Conservation (phyloP, 2,329 filamentous ascomycete species). For the Dactylellina cionopaga region DNA sequence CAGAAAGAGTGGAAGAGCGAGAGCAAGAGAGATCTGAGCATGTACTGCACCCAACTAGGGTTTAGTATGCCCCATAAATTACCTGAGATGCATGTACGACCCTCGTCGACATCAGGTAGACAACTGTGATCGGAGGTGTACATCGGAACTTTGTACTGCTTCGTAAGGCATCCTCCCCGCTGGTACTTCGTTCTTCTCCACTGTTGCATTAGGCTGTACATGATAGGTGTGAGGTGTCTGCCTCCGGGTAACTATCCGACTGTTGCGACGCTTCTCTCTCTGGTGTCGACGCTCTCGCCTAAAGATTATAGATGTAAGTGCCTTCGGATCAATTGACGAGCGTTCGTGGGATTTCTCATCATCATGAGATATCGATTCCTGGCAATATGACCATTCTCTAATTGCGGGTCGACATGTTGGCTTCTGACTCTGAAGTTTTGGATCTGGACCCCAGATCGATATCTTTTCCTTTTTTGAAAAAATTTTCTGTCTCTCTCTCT, state of each 20-base stretch:
- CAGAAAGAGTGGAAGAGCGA: no score
- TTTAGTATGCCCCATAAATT: slow-evolving; percentile 28
- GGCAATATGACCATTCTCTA: slow-evolving; percentile 1
- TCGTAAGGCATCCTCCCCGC: slow-evolving; percentile 43
- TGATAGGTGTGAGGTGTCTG: slow-evolving; percentile 36
- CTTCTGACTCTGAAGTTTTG: no score
- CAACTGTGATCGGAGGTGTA: slow-evolving; percentile 19
- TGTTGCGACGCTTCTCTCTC: slow-evolving; percentile 46
- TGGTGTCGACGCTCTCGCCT: slow-evolving; percentile 11
- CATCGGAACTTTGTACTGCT: slow-evolving; percentile 52
- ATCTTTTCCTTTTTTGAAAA: no score
- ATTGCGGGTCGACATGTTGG: no score
- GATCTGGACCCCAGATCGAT: slow-evolving; percentile 25
- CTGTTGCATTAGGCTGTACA: slow-evolving; percentile 40
- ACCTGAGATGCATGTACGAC: slow-evolving; percentile 34
- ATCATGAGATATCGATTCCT: neutral
- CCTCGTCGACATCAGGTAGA: slow-evolving; percentile 31
- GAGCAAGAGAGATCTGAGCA: no score
- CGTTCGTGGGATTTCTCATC: slow-evolving; percentile 11
- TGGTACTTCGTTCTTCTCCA: slow-evolving; percentile 21
- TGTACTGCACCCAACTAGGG: slow-evolving; percentile 4
- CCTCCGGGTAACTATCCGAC: slow-evolving; percentile 52
- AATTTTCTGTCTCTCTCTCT: no score
- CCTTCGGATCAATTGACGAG: slow-evolving; percentile 22
- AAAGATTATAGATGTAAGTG: neutral